phyloP scores from a whole-genome alignment of 768 basidiomycete species.

The Phaeotremella fagi region DNA sequence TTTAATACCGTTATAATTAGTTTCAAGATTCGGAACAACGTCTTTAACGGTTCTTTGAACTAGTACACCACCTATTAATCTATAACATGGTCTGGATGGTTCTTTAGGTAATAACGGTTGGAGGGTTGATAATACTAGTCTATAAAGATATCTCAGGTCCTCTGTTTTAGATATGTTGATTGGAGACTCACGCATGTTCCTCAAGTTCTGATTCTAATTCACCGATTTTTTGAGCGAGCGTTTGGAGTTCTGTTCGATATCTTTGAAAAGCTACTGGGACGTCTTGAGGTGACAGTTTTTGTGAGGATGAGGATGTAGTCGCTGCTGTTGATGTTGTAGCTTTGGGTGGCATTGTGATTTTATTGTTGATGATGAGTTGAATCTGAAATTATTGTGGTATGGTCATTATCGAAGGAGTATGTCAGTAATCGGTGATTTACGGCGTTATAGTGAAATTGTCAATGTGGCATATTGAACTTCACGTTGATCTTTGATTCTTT shows the following conservation, averaged over 20 bases:
- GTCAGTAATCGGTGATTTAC: background rate
- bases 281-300: slow-evolving; percentile 28
- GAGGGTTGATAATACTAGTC: slow-evolving; percentile 81
- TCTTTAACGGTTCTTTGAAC: slow-evolving; percentile 95
- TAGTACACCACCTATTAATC: slow-evolving; percentile 88
- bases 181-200: slow-evolving; percentile 85
- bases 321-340: slow-evolving; percentile 8
- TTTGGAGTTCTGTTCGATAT: slow-evolving; percentile 81
- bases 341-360: slow-evolving; percentile 33
- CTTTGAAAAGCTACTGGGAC: slow-evolving; percentile 59
- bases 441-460: background rate
- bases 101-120: slow-evolving; percentile 75
- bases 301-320: slow-evolving; percentile 5
- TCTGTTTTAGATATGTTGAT: background rate
- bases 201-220: slow-evolving; percentile 95
- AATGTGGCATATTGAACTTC: too few species aligned
- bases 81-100: slow-evolving; percentile 90
- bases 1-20: slow-evolving; percentile 63
- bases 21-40: slow-evolving; percentile 81
- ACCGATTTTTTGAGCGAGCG: slow-evolving; percentile 87
- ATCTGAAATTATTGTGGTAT: too few species aligned
- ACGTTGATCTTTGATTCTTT: too few species aligned
- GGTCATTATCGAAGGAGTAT: background rate
- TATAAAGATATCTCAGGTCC: slow-evolving; percentile 41
- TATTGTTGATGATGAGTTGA: background rate